phyloP scores from a whole-genome alignment of 2,329 filamentous ascomycete species.

The Cytospora schulzeri region DNA sequence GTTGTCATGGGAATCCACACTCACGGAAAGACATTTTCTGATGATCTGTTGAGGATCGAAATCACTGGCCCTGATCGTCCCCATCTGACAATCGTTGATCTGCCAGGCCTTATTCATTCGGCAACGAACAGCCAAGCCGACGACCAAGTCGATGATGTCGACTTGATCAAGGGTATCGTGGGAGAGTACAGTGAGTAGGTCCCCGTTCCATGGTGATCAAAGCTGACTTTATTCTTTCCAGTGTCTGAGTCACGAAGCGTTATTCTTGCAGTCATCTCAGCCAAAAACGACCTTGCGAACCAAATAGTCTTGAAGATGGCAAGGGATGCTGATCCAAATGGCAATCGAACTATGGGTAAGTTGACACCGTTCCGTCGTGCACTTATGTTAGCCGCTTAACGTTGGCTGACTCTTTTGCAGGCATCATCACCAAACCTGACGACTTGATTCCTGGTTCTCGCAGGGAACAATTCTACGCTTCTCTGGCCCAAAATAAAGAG shows the following conservation, averaged over 20 bases:
- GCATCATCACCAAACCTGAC: slow-evolving; percentile 60
- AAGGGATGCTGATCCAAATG: slow-evolving; percentile 37
- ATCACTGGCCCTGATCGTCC: slow-evolving; percentile 48
- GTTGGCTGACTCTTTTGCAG: neutral
- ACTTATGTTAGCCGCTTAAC: neutral
- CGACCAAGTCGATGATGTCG: slow-evolving; percentile 38
- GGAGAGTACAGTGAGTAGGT: slow-evolving; percentile 48
- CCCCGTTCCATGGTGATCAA: neutral
- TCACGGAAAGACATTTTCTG: slow-evolving; percentile 41
- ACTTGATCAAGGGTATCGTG: slow-evolving; percentile 51
- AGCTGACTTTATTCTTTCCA: neutral
- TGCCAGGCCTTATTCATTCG: slow-evolving; percentile 56
- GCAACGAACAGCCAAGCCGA: slow-evolving; percentile 45
- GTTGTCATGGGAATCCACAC: slow-evolving; percentile 50
- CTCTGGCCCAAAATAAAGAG: slow-evolving; percentile 39
- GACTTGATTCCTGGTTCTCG: slow-evolving; percentile 36
- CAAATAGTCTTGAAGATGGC: slow-evolving; percentile 57
- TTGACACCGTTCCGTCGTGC: slow-evolving; percentile 42
- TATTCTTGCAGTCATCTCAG: slow-evolving; percentile 59
- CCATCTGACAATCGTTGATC: slow-evolving; percentile 60
- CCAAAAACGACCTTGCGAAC: slow-evolving; percentile 57
- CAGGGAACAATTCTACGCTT: slow-evolving; percentile 35
- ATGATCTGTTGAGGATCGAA: slow-evolving; percentile 49
- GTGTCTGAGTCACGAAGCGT: slow-evolving; percentile 58
- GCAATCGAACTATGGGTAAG: slow-evolving; percentile 53